Conservation (phyloP, 805 yeast species). For the Ogataea naganishii region DNA sequence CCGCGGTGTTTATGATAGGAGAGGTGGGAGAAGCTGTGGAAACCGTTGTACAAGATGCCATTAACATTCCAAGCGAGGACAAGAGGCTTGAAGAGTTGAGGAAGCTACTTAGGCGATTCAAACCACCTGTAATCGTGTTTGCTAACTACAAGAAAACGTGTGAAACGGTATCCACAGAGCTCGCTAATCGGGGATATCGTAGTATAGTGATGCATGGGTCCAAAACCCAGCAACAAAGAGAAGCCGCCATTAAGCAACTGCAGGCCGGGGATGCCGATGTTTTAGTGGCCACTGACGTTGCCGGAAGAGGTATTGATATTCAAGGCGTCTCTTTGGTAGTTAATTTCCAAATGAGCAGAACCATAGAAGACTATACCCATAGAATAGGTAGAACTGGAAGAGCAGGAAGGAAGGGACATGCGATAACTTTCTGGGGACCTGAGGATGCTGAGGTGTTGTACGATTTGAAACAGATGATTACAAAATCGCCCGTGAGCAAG, state of each 20-base stretch:
- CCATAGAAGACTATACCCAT: slow-evolving; percentile 73
- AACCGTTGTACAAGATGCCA: slow-evolving; percentile 62
- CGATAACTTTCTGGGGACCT: slow-evolving; percentile 62
- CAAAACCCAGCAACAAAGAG: slow-evolving; percentile 78
- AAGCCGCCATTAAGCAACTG: slow-evolving; percentile 57
- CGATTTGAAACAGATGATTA: slow-evolving; percentile 41
- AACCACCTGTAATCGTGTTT: slow-evolving; percentile 68
- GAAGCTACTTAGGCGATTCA: slow-evolving; percentile 27
- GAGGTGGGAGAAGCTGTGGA: slow-evolving; percentile 56
- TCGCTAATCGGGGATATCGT: slow-evolving; percentile 32
- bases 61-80: slow-evolving; percentile 35
- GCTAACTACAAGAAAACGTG: slow-evolving; percentile 71
- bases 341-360: slow-evolving; percentile 75
- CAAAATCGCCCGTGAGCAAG: slow-evolving; percentile 27
- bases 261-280: slow-evolving; percentile 47
- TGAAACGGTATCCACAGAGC: slow-evolving; percentile 48
- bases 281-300: slow-evolving; percentile 88
- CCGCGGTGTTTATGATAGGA: slow-evolving; percentile 64
- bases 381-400: slow-evolving; percentile 89
- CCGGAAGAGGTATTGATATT: slow-evolving; percentile 94
- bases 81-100: slow-evolving; percentile 35
- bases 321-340: slow-evolving; percentile 77
- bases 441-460: slow-evolving; percentile 44
- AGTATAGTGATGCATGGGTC: slow-evolving; percentile 78
- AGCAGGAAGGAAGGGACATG: slow-evolving; percentile 75